A percentile compares a stretch with the other conserved stretches of the same genome.
Evolutionary conservation across 352 stramenopile species (phyloP).

Genomic region (Globisporangium parvum): DNA sequence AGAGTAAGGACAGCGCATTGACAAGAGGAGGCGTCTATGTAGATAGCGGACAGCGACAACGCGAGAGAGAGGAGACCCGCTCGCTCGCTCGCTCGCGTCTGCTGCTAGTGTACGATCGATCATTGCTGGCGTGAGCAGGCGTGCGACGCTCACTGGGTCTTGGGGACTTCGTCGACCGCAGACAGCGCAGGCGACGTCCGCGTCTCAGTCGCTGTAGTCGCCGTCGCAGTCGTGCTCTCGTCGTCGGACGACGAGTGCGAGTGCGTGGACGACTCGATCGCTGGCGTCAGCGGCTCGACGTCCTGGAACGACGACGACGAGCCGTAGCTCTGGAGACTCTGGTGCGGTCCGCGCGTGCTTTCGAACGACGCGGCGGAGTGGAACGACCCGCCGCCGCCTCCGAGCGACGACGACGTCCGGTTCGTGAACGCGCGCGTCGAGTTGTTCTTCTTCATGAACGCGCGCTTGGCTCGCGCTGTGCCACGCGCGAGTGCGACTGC

Average conservation of each 20-base stretch:
- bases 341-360: background rate
- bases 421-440: conserved; percentile 14
- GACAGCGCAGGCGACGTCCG: background rate
- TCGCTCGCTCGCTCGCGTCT: too few relatives aligned
- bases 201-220: background rate
- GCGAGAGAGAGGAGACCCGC: too few relatives aligned
- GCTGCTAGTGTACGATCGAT: too few relatives aligned
- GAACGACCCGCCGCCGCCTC: background rate
- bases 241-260: conserved; percentile 3
- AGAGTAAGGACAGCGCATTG: too few relatives aligned
- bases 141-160: background rate
- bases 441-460: conserved; percentile 36
- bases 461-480: conserved; percentile 46
- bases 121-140: too few relatives aligned
- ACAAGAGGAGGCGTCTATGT: too few relatives aligned
- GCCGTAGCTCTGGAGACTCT: conserved; percentile 1
- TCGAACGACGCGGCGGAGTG: conserved; percentile 6
- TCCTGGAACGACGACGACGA: conserved; percentile 10
- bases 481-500: conserved; percentile 38
- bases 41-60: too few relatives aligned
- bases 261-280: conserved; percentile 8
- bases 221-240: background rate
- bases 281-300: conserved; percentile 1
- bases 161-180: background rate
- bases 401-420: conserved; percentile 8